phyloP scores from a whole-genome alignment of 805 yeast genomes.

The Peterozyma xylosa region DNA sequence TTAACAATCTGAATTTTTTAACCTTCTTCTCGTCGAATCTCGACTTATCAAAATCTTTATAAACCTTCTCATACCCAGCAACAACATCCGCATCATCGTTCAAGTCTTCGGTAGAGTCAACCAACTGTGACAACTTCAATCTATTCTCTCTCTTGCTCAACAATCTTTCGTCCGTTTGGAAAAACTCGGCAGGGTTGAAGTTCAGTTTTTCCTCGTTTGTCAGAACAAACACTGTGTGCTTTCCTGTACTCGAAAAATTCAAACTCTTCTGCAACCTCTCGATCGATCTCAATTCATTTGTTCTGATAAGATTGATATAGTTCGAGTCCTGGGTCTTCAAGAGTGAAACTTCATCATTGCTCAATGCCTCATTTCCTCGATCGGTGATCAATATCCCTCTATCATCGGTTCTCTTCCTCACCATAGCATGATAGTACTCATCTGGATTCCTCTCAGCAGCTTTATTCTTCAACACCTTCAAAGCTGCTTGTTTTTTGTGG shows the following conservation, averaged over 20 bases:
- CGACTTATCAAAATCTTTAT: constrained; percentile 12
- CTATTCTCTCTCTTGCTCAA: constrained; percentile 66
- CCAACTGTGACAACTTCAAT: constrained; percentile 53
- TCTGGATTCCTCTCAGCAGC: constrained; percentile 79
- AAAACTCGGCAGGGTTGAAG: constrained; percentile 59
- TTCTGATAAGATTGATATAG: constrained; percentile 71
- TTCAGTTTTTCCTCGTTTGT: constrained; percentile 41
- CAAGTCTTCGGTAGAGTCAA: constrained; percentile 26
- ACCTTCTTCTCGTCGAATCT: constrained; percentile 42
- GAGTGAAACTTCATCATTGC: constrained; percentile 71
- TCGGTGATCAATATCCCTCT: constrained; percentile 63
- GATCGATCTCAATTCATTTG: constrained; percentile 59
- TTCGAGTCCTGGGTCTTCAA: constrained; percentile 88
- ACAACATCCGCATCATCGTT: constrained; percentile 16
- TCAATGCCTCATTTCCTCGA: constrained; percentile 52
- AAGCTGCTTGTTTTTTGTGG: constrained; percentile 51
- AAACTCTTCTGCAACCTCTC: constrained; percentile 44
- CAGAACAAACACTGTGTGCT: constrained; percentile 84
- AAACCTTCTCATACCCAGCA: constrained; percentile 17
- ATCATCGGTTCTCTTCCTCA: constrained; percentile 55
- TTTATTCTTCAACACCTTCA: constrained; percentile 67
- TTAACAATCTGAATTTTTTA: constrained; percentile 50
- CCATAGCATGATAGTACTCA: constrained; percentile 95
- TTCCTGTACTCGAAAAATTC: constrained; percentile 52
- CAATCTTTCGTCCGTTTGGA: constrained; percentile 63